Evolutionary conservation across 2,329 filamentous ascomycete species (phyloP).

Genomic region (Apiospora saccharicola): DNA sequence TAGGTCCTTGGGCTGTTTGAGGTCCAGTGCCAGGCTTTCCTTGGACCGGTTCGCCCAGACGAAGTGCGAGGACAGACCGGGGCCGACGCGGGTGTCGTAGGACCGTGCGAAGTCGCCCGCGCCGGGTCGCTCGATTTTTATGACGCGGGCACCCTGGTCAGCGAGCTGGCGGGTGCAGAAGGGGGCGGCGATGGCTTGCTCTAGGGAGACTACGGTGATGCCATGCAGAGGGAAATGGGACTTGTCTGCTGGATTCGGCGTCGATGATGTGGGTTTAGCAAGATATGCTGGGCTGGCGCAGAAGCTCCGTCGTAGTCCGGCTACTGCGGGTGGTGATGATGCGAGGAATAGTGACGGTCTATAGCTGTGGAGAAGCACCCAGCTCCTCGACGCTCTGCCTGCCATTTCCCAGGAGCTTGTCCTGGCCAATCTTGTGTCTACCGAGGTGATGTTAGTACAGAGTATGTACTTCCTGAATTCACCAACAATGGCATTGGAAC

Average conservation of each 20-base stretch:
- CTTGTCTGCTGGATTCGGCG: neutral
- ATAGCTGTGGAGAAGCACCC: neutral
- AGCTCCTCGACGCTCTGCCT: neutral
- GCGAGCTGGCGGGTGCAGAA: slow-evolving; percentile 63
- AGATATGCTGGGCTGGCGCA: neutral
- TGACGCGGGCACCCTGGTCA: slow-evolving; percentile 61
- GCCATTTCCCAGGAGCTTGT: neutral
- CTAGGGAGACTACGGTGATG: slow-evolving; percentile 59
- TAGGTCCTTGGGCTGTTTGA: slow-evolving; percentile 54
- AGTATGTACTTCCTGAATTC: too few relatives aligned
- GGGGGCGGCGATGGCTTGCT: slow-evolving; percentile 62
- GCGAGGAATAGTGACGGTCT: neutral
- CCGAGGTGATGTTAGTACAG: neutral
- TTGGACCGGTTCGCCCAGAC: slow-evolving; percentile 64
- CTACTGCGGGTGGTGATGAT: neutral
- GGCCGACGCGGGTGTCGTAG: slow-evolving; percentile 57
- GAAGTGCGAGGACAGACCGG: slow-evolving; percentile 59
- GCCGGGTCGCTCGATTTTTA: slow-evolving; percentile 60
- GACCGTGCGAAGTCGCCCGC: slow-evolving; percentile 60
- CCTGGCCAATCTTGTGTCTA: neutral
- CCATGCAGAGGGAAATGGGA: slow-evolving; percentile 46
- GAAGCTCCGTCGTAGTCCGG: neutral
- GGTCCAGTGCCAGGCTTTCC: slow-evolving; percentile 58
- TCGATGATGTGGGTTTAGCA: neutral
- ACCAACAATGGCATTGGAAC: too few relatives aligned